Conservation (phyloP, 768 basidiomycete genomes). For the Termitomyces sp. region DNA sequence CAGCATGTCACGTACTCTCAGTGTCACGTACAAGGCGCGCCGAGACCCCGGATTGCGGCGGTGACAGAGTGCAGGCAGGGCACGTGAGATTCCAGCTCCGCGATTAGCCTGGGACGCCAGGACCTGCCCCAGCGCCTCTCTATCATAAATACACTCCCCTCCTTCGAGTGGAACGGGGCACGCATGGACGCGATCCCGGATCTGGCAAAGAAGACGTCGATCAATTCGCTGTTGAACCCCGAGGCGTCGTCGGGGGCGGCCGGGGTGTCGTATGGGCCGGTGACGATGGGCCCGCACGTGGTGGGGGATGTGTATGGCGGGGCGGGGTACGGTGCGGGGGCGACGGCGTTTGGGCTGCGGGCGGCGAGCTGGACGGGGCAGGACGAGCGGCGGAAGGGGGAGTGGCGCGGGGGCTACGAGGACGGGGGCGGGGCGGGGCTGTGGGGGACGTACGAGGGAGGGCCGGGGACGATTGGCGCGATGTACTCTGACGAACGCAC, state of each 20-base stretch:
- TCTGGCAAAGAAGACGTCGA: conserved; percentile 35
- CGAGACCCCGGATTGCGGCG: too few species aligned
- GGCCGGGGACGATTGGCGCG: conserved; percentile 17
- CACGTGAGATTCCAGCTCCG: neutral
- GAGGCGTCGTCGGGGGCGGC: conserved; percentile 21
- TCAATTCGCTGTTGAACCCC: conserved; percentile 36
- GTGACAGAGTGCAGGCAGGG: too few species aligned
- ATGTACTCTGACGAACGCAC: conserved; percentile 56
- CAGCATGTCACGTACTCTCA: too few species aligned
- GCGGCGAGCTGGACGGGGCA: conserved; percentile 46
- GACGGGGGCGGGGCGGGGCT: conserved; percentile 19
- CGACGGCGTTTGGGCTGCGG: conserved; percentile 48
- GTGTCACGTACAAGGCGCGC: too few species aligned
- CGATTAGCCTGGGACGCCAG: neutral
- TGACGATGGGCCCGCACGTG: neutral
- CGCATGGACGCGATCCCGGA: conserved; percentile 19
- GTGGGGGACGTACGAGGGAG: conserved; percentile 11
- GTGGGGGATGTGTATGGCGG: conserved; percentile 11
- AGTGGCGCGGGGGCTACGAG: neutral
- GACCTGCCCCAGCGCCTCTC: neutral
- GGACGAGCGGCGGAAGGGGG: conserved; percentile 20
- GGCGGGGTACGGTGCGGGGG: conserved; percentile 15
- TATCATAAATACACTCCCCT: neutral
- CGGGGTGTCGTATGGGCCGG: neutral
- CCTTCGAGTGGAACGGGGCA: neutral